Percentiles rank a stretch among this genome's conserved stretches.
phyloP scores from a whole-genome alignment of 2,329 filamentous ascomycete genomes.

The Fusarium beomiforme region DNA sequence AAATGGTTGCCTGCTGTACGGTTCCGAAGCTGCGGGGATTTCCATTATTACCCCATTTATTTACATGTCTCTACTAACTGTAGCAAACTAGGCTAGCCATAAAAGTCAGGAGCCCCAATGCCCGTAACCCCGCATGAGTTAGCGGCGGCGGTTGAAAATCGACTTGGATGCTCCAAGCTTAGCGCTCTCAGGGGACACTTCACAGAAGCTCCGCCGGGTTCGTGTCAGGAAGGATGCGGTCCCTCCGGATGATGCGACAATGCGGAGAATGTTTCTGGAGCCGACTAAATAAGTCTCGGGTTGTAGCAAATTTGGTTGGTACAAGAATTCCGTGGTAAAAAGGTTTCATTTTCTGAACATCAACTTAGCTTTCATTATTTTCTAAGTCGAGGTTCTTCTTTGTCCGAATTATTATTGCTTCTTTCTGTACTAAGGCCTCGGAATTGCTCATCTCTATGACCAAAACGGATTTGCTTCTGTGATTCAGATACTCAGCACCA shows the following conservation, averaged over 20 bases:
- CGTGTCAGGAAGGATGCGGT: background rate
- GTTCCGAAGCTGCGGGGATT: background rate
- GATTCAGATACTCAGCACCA: background rate
- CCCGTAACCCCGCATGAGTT: no score
- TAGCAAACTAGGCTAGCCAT: background rate
- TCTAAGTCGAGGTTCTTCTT: background rate
- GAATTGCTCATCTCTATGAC: background rate
- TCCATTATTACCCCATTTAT: no score
- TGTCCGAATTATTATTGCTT: background rate
- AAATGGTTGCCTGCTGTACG: background rate
- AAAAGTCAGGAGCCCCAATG: background rate
- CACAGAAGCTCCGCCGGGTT: background rate
- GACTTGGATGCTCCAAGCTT: background rate
- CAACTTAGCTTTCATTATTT: background rate
- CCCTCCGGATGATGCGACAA: background rate
- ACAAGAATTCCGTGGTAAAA: background rate
- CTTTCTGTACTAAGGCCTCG: background rate
- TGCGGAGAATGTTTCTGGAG: background rate
- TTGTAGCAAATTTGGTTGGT: background rate
- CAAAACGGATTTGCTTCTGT: background rate
- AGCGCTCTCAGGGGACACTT: background rate
- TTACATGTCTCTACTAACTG: no score
- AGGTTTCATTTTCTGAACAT: background rate
- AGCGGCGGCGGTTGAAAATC: no score
- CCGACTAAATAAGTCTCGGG: background rate